Conservation (phyloP, 345 rosid genomes). For the Brassica juncea region DNA sequence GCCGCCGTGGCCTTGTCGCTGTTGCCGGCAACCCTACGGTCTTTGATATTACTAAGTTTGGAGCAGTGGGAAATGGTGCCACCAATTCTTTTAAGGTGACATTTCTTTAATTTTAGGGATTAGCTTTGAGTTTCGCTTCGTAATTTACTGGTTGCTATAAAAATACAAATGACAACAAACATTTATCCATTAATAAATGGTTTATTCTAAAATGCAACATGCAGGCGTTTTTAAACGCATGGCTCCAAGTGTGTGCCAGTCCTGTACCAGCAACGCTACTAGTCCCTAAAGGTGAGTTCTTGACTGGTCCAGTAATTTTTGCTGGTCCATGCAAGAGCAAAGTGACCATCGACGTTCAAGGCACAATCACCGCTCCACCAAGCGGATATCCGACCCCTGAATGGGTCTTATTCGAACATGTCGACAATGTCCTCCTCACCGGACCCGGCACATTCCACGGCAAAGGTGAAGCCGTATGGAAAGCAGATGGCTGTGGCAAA, state of each 20-base stretch:
- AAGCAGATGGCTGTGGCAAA: slow-evolving; percentile 42
- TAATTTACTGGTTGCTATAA: neutral
- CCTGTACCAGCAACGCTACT: slow-evolving; percentile 49
- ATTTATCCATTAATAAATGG: neutral
- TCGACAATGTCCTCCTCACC: slow-evolving; percentile 48
- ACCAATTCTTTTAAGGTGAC: slow-evolving; percentile 44
- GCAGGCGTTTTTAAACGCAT: slow-evolving; percentile 58
- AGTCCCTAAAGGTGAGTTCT: slow-evolving; percentile 50
- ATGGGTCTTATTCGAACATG: slow-evolving; percentile 56
- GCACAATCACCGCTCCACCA: slow-evolving; percentile 48
- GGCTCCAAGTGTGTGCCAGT: slow-evolving; percentile 55
- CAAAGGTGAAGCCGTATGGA: slow-evolving; percentile 54
- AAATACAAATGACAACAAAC: neutral
- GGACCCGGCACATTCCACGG: slow-evolving; percentile 71
- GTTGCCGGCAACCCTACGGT: slow-evolving; percentile 33
- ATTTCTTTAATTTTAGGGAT: neutral
- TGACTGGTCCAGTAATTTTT: slow-evolving; percentile 50
- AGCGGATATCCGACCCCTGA: slow-evolving; percentile 34
- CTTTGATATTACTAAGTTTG: slow-evolving; percentile 48
- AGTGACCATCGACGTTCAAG: slow-evolving; percentile 47
- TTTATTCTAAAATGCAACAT: neutral
- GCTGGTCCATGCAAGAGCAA: slow-evolving; percentile 61
- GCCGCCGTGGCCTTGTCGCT: slow-evolving; percentile 40
- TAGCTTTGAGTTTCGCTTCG: neutral
- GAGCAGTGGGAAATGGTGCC: slow-evolving; percentile 48